Base-by-base conservation (phyloP, 2,329 filamentous ascomycete genomes). In the Penicillium sp. region DNA sequence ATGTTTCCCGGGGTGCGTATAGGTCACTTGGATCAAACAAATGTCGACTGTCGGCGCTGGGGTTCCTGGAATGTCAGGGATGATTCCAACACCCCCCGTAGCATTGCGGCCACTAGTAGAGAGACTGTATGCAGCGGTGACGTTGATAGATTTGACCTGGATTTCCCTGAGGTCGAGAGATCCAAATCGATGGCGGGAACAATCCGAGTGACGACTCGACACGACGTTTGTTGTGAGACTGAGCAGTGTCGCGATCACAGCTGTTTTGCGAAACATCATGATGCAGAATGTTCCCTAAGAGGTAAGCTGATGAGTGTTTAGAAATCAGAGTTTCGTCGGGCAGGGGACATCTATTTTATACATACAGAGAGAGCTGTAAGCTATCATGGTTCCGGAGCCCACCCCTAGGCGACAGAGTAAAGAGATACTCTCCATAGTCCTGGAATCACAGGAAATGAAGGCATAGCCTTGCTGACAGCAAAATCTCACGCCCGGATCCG, bases 1-100 rank as follows among this genome's bases (percentile, higher is more conserved):
- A 18, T 71, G 53, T 37, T 68, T 60, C 3, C 74, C 72, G 0
- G 71, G 71, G 52, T 77, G 74, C 0, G 71, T 76, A 52, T 75
- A 74, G 0, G 62, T 60, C 0, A 76, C 65, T 8, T 70, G 75
- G 39, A 76, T 63, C 26, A 45, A 21, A 21, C 42, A 45, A 16
- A 31, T 31, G 21, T 45, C 26, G n/a, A 45, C 16, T 4, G 42
- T 45, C 3, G 42, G 26, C 23, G 26, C 42, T 13, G 42, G 42
- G 9, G 26, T 31, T 3, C 42, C 42, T 4, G 42, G 42, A 14
- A 45, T 21, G 16, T 45, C 42, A 21, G 42, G 42, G 19, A 45
- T 45, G n/a, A 45, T 45, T 11, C 42, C 42, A 5, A 45, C 42
- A 16, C 42, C 42, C 9, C 42, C 42, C 14, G 42, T 45, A 21